phyloP scores from a whole-genome alignment of 352 stramenopile species.

The Globisporangium polare region DNA sequence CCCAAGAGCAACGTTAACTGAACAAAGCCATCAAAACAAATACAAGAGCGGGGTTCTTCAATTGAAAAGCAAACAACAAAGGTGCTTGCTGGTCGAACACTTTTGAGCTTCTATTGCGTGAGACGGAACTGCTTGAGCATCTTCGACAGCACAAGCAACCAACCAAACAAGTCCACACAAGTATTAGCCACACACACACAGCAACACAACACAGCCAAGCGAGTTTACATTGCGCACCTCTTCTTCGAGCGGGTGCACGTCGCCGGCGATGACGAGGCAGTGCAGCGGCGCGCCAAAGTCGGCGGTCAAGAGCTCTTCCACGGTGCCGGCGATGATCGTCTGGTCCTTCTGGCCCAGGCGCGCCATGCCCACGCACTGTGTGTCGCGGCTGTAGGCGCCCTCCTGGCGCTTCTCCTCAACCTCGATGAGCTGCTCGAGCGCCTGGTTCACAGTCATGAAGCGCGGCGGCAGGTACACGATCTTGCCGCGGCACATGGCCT shows the following conservation, averaged over 20 bases:
- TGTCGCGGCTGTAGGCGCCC: conserved; percentile 81
- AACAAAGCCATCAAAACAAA: background rate
- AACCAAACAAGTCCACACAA: background rate
- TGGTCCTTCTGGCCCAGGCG: conserved; percentile 91
- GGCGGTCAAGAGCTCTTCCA: conserved; percentile 90
- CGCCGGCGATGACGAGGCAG: conserved; percentile 94
- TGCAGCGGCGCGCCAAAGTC: conserved; percentile 97
- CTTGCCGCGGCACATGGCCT: conserved; percentile 93
- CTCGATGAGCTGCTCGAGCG: conserved; percentile 95
- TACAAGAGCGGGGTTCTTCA: background rate
- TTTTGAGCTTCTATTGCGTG: conserved; percentile 25
- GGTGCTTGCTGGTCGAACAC: background rate
- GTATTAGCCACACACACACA: background rate
- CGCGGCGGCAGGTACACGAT: conserved; percentile 93
- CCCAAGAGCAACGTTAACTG: background rate
- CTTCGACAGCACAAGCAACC: conserved; percentile 14
- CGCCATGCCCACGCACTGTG: conserved; percentile 91
- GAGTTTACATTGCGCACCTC: conserved; percentile 67
- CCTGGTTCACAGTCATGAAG: conserved; percentile 97
- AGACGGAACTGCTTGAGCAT: conserved; percentile 66
- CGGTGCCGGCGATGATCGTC: conserved; percentile 94
- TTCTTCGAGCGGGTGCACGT: conserved; percentile 95
- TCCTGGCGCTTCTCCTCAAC: conserved; percentile 87
- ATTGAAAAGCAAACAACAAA: background rate
- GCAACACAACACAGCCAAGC: background rate